These are phyloP conservation scores for Apiotrichum montevideense DNA, from an alignment of 1,284 basidiomycete genomes.

Conservation along the genomic window DNA sequence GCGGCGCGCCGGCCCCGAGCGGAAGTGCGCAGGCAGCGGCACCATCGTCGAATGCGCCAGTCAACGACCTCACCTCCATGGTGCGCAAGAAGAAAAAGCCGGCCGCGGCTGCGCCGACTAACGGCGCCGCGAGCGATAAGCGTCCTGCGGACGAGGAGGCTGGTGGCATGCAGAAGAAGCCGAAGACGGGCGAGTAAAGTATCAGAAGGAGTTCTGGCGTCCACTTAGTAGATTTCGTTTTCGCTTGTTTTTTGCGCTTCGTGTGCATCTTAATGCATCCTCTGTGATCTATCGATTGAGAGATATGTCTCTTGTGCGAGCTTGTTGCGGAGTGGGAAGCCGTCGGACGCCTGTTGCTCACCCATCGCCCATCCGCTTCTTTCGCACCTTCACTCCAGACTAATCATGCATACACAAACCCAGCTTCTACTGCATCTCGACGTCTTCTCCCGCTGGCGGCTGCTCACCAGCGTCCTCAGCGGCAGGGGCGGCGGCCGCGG, in stretches of 20 bases:
- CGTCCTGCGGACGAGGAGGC: slow-evolving; percentile 46
- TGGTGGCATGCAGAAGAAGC: slow-evolving; percentile 54
- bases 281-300: too few species aligned
- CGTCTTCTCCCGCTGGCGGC: slow-evolving; percentile 4
- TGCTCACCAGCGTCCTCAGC: not conserved
- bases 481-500: not conserved
- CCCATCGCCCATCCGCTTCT: too few species aligned
- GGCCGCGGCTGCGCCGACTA: not conserved
- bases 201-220: too few species aligned
- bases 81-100: slow-evolving; percentile 66
- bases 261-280: not conserved
- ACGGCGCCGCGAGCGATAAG: slow-evolving; percentile 5
- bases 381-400: not conserved
- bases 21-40: slow-evolving; percentile 11
- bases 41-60: slow-evolving; percentile 47
- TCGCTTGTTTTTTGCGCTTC: not conserved
- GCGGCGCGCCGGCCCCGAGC: slow-evolving; percentile 45
- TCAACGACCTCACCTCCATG: slow-evolving; percentile 74
- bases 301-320: too few species aligned
- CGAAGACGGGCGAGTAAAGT: slow-evolving; percentile 51
- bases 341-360: too few species aligned
- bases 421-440: slow-evolving; percentile 8
- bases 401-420: slow-evolving; percentile 5
- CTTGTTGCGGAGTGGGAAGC: too few species aligned
- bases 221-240: not conserved